Percentiles rank a stretch among this genome's conserved stretches.
Evolutionary conservation across 495 filamentous ascomycete species (phyloP).

Genomic region (Paragyromitra xinjiangensis): DNA sequence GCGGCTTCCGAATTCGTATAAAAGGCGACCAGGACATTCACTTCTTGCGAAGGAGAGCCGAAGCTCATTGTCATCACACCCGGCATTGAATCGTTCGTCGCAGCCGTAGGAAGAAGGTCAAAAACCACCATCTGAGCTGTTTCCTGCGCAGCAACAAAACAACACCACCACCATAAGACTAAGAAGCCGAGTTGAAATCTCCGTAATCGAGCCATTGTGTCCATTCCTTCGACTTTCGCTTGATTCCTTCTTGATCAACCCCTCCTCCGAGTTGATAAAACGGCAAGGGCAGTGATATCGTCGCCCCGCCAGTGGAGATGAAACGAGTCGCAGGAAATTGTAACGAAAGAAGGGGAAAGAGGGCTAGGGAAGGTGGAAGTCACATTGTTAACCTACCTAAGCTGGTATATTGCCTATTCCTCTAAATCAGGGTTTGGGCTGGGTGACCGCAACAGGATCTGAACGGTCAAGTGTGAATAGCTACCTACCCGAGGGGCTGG

Average conservation of each 20-base stretch:
- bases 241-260: conserved; percentile 29
- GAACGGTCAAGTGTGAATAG: conserved; percentile 34
- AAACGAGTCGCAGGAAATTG: conserved; percentile 25
- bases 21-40: conserved; percentile 46
- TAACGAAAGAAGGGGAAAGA: conserved; percentile 14
- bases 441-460: conserved; percentile 23
- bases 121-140: conserved; percentile 45
- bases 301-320: conserved; percentile 30
- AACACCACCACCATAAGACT: conserved; percentile 16
- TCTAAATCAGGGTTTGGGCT: conserved; percentile 15
- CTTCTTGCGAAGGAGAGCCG: conserved; percentile 42
- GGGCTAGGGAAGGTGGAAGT: conserved; percentile 28
- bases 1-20: conserved; percentile 48
- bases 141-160: conserved; percentile 27
- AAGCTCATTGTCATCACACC: conserved; percentile 42
- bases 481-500: conserved; percentile 46
- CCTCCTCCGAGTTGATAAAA: conserved; percentile 42
- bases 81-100: conserved; percentile 34
- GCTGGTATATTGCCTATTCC: conserved; percentile 31
- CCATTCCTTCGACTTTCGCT: neutral
- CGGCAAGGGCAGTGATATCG: conserved; percentile 44
- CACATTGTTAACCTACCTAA: conserved; percentile 23
- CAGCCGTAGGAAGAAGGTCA: conserved; percentile 26
- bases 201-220: conserved; percentile 35
- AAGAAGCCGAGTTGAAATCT: conserved; percentile 23